Evolutionary conservation across 768 basidiomycete species (phyloP), one percentile per base, ranked within the genome.

Genomic region (Psilocybe azurescens): DNA sequence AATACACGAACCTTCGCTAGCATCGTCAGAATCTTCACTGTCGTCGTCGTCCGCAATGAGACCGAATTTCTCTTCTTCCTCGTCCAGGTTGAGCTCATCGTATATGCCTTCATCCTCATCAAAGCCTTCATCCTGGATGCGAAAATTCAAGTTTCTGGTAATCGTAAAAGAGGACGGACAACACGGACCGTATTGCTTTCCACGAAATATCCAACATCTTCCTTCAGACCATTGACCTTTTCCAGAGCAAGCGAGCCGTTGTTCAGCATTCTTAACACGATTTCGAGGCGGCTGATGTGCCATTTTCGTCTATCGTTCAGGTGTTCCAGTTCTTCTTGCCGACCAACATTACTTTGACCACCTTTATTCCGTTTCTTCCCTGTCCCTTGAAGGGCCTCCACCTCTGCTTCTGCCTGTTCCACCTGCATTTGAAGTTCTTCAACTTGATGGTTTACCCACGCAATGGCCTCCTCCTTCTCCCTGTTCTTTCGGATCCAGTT

Each of bases 31-130:
- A 41, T 89, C 91, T 63, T 94, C 92, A 57, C 86, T 90, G 9
- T 91, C 87, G 52, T 87, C 88, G 14, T 94, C 87, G 53, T 95
- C 92, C 55, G 88, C 80, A 57, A 84, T 85, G 47, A 93, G 80
- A 58, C 93, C 91, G 71, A 95, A 95, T 72, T 93, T 91, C 79
- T 95, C 95, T 72, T 99, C 97, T 74, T 97, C 95, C 71, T 97
- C 97, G 68, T 97, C 93, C 50, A 99, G 89, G 69, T 93, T 93
- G 63, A 99, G 93, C 14, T 99, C 97, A 68, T 99, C 97, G 70
- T 99, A 99, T 54, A 99, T 92, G 51, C 94, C 95, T 73, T 95
- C 92, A 70, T 99, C 94, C 73, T 97, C 96, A 61, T 99, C 95
- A 75, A 97, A 99, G 69, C 93, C 91, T 69, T 99, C 97, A 57